Percentiles rank a stretch among this genome's conserved stretches.
Evolutionary conservation across 371 early-diverging fungal species (phyloP).

Genomic region (Syncephalastrum sp.): DNA sequence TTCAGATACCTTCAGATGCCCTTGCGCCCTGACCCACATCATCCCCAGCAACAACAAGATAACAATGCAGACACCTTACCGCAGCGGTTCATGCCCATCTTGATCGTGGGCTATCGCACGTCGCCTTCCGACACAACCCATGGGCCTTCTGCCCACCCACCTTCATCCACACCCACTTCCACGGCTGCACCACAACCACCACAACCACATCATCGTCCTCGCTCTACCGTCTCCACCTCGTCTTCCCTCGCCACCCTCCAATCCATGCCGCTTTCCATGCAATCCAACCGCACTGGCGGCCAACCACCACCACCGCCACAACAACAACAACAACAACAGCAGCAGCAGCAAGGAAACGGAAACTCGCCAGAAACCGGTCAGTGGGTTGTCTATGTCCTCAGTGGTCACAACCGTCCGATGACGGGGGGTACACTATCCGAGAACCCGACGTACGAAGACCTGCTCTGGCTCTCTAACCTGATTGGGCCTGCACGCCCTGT

Average conservation of each 20-base stretch:
- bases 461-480: conserved; percentile 51
- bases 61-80: conserved; percentile 1
- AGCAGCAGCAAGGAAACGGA: background rate
- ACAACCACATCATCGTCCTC: conserved; percentile 10
- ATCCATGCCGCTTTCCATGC: conserved; percentile 24
- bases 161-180: background rate
- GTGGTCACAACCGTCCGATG: conserved; percentile 15
- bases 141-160: background rate
- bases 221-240: conserved; percentile 23
- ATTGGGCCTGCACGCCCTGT: conserved; percentile 62
- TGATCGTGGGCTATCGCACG: conserved; percentile 24
- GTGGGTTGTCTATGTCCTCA: conserved; percentile 43
- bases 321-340: background rate
- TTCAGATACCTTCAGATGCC: conserved; percentile 19
- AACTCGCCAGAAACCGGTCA: conserved; percentile 13
- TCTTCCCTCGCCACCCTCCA: conserved; percentile 27
- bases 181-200: conserved; percentile 4
- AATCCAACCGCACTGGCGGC: conserved; percentile 20
- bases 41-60: conserved; percentile 4
- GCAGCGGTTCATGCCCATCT: conserved; percentile 14
- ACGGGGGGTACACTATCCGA: conserved; percentile 21
- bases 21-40: conserved; percentile 5
- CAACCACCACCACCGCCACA: background rate
- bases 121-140: conserved; percentile 2
- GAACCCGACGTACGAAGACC: conserved; percentile 57